These are phyloP conservation scores for Penicillium riverlandense DNA, from an alignment of 495 filamentous ascomycete species.

Conservation along the genomic window DNA sequence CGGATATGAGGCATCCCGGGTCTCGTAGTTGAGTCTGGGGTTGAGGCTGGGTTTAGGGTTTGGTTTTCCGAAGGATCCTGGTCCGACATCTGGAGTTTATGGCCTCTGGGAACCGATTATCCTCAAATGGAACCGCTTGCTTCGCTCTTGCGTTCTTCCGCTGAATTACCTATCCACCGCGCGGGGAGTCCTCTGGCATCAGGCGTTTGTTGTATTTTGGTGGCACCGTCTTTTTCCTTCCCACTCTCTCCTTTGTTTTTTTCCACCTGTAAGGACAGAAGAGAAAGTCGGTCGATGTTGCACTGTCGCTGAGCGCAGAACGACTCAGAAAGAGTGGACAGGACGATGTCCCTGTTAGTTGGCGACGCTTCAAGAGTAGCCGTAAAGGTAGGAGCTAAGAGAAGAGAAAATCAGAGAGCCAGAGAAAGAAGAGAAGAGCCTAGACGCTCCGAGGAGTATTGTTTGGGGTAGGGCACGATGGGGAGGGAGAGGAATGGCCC, in stretches of 20 bases:
- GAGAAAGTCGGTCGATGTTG: neutral
- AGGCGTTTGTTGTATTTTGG: neutral
- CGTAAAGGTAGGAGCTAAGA: constrained; percentile 11
- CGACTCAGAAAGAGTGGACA: constrained; percentile 19
- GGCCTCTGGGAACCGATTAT: neutral
- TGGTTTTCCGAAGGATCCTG: constrained; percentile 1
- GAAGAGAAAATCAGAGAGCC: constrained; percentile 6
- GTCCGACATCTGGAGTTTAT: constrained; percentile 12
- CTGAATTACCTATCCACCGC: neutral
- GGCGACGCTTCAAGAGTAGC: constrained; percentile 4
- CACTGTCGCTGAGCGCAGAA: constrained; percentile 9
- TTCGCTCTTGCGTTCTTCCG: no score
- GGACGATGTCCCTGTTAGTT: constrained; percentile 13
- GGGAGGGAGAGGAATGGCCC: constrained; percentile 18
- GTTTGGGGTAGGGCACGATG: constrained; percentile 14
- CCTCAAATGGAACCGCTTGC: no score
- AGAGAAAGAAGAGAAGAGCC: constrained; percentile 16
- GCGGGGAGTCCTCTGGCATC: neutral
- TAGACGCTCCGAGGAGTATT: constrained; percentile 20
- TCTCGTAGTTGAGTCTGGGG: neutral
- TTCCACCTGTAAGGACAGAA: neutral
- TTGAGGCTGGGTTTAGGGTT: no score
- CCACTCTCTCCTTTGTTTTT: neutral
- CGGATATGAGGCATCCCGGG: constrained; percentile 44
- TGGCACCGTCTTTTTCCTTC: neutral